phyloP scores from a whole-genome alignment of 257 asterid genomes.

The Buddleja alternifolia region DNA sequence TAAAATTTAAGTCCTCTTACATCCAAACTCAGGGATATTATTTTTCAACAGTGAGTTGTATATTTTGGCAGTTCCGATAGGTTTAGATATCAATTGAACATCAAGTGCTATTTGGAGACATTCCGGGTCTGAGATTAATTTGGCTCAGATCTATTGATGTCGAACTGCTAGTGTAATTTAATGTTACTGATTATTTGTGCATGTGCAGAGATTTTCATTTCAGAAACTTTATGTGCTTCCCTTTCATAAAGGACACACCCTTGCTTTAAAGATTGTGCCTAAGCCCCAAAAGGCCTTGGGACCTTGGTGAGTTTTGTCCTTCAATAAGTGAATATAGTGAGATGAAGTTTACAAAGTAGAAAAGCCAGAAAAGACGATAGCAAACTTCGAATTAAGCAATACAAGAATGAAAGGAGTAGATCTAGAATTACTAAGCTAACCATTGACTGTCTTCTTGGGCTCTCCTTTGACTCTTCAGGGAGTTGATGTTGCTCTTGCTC shows the following conservation, averaged over 20 bases:
- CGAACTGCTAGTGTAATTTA: background rate
- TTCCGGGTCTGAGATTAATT: slow-evolving; percentile 6
- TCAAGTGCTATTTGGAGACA: background rate
- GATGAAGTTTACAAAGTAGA: slow-evolving; percentile 25
- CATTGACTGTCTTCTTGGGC: slow-evolving; percentile 69
- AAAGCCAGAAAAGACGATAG: background rate
- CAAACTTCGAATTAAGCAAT: background rate
- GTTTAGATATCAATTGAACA: background rate
- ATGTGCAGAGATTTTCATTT: background rate
- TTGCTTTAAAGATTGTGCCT: background rate
- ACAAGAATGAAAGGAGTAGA: slow-evolving; percentile 9
- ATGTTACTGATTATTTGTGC: slow-evolving; percentile 6
- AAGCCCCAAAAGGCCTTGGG: background rate
- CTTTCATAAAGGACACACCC: slow-evolving; percentile 20
- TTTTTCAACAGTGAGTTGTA: background rate
- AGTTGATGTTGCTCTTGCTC: slow-evolving; percentile 54
- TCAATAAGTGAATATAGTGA: background rate
- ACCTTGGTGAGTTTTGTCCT: background rate
- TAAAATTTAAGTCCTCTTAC: background rate
- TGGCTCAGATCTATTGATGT: background rate
- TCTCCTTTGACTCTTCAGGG: slow-evolving; percentile 69
- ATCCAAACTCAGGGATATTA: slow-evolving; percentile 3
- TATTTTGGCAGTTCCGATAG: background rate
- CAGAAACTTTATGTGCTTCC: background rate
- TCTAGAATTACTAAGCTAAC: slow-evolving; percentile 45